Evolutionary conservation across 2,329 filamentous ascomycete species (phyloP).

Genomic region (Ophiostoma sp.): DNA sequence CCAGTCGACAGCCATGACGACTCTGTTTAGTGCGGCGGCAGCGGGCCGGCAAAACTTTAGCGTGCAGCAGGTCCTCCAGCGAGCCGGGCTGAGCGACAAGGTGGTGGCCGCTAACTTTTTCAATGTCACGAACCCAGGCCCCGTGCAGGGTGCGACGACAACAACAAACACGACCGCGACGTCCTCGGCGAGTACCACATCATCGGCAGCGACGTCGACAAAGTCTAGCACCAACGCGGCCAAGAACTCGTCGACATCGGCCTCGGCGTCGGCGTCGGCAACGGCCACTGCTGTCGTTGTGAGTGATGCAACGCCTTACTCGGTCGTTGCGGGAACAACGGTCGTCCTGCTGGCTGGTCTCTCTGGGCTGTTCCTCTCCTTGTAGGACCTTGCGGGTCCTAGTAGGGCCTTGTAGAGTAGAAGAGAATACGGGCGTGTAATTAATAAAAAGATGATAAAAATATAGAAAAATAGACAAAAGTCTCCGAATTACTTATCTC

Average conservation of each 20-base stretch:
- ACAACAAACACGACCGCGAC: background rate
- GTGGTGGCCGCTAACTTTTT: constrained; percentile 38
- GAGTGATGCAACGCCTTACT: background rate
- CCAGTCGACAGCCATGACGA: constrained; percentile 25
- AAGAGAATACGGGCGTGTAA: background rate
- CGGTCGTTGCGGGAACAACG: background rate
- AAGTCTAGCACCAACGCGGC: background rate
- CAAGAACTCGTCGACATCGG: background rate
- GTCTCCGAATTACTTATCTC: background rate
- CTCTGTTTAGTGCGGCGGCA: constrained; percentile 32
- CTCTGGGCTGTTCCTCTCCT: background rate
- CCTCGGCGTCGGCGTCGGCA: background rate
- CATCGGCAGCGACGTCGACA: background rate
- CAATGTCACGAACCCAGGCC: background rate
- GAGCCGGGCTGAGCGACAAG: constrained; percentile 32
- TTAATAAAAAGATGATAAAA: background rate
- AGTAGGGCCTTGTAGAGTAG: background rate
- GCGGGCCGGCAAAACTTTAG: constrained; percentile 34
- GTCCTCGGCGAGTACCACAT: background rate
- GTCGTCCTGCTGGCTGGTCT: background rate
- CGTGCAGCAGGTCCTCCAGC: constrained; percentile 31
- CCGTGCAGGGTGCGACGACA: background rate
- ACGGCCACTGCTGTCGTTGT: background rate
- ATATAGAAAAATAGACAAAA: background rate
- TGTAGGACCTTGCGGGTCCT: background rate